phyloP scores from a whole-genome alignment of 2,329 filamentous ascomycete species.

The Cercospora sesami region DNA sequence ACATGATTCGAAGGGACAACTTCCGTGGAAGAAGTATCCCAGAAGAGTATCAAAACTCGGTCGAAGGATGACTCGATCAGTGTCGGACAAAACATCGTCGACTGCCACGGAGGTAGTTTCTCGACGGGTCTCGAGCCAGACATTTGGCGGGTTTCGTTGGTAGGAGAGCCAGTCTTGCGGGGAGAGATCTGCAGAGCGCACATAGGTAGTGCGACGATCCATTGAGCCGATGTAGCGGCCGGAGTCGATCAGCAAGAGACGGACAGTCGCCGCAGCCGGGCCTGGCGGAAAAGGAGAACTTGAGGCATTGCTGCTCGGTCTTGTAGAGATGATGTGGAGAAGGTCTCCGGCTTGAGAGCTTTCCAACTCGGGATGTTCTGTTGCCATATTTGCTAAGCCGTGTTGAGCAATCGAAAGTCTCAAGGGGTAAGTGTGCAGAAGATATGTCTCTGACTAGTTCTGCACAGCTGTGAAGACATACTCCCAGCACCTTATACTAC shows the following conservation, averaged over 20 bases:
- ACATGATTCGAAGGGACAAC: not conserved
- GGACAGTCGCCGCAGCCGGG: not conserved
- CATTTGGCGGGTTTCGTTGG: not conserved
- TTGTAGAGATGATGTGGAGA: not conserved
- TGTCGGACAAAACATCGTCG: not conserved
- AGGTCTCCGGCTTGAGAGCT: not conserved
- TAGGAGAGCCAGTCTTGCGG: not conserved
- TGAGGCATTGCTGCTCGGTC: not conserved
- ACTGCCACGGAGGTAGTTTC: not conserved
- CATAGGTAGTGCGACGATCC: not conserved
- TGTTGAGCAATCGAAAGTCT: not conserved
- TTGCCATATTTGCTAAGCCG: not conserved
- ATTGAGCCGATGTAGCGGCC: not conserved
- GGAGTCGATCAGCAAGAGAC: constrained; percentile 8
- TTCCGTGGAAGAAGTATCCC: constrained; percentile 1
- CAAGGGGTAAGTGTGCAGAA: not conserved
- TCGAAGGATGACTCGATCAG: not conserved
- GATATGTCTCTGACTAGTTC: not conserved
- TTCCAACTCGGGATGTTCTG: not conserved
- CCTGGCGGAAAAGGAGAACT: not conserved
- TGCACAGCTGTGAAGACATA: not conserved
- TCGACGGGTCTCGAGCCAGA: not conserved
- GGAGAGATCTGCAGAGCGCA: not conserved
- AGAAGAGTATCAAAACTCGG: not conserved
- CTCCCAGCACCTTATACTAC: not conserved